Base-by-base conservation (phyloP, 1,284 basidiomycete species). In the Irpex sp. region DNA sequence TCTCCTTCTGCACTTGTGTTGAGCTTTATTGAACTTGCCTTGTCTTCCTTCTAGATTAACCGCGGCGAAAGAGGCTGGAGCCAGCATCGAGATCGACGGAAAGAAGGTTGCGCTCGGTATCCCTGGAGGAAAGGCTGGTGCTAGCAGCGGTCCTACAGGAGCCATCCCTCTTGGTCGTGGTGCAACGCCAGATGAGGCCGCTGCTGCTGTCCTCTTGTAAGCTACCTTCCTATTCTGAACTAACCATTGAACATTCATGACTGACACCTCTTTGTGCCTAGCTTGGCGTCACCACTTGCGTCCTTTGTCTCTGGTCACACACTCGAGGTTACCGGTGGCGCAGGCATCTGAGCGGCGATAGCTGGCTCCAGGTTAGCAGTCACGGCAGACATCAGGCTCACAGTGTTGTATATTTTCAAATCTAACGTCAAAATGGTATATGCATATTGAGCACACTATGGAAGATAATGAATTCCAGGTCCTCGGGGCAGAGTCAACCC, bases 81-180 rank as follows among this genome's bases (percentile, higher is more conserved):
- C 76, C 56, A 79, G 80, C 51, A 93, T 94, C 72, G 86, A 88
- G 70, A 88, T 94, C 59, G 84, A 86, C 65, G 93, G 92, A 14
- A 90, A 93, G 80, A 87, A 90, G 72, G 89, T 94, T 64, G 84
- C 89, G 6, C 80, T 94, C 8, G 93, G 92, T 65, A 87, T 93
- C 61, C 91, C 91, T 3, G 79, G 80, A 8, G 79, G 81, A 2
- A 63, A 63, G 8, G 62, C 70, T 6, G 69, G 67, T 9, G 69
- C 69, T 5, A 71, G 69, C 21, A 60, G 76, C 39, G 75, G 78
- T 21, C 71, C 74, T 21, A 75, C 63, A 58, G 77, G 80, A 2
- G 73, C 74, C 53, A 91, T 94, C 66, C 92, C 92, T 1, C 81
- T 94, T 5, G 80, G 84, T n/a, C 79, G 92, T 59, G 84, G 86